Evolutionary conservation across 2,329 filamentous ascomycete species (phyloP), one percentile per base, ranked within the genome.

Genomic region (Monosporascus sp.): DNA sequence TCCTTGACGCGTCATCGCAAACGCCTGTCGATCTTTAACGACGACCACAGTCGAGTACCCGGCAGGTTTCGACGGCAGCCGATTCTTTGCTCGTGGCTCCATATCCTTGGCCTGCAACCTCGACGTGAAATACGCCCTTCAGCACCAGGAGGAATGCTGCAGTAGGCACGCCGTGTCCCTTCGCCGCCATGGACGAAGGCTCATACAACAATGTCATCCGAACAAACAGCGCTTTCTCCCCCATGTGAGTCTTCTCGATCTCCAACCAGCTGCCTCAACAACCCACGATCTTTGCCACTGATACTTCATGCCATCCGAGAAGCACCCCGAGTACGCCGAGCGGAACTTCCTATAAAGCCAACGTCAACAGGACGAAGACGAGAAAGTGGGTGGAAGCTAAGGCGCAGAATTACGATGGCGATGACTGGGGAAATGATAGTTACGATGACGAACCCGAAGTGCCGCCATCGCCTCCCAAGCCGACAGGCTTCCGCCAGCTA

Each of bases 301-400:
- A 61, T 57, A 20, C 22, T 6, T 44, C 24, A 35, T 49, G 31
- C 37, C 24, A 17, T 47, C 20, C 37, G 18, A 9, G 28, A 28
- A 65, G 63, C 55, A 54, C 61, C 17, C 59, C 63, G 9, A 52
- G 58, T 38, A 59, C 60, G 8, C 54, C 62, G 3, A 54, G 37
- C 48, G 43, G 50, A 41, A 48, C 51, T 38, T 50, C 71, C 26
- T 96, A 92, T 73, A 88, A 89, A 68, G 84, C 91, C 50, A 95
- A 96, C 69, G 86, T 97, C 48, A 93, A 89, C 72, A 86, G 93
- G 57, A 82, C 85, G 52, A 96, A 96, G 74, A 97, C 92, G 52
- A 89, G 87, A 72, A 96, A 96, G 81, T 97, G 93, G 93, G 87
- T 93, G 38, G 88, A 96, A 65, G 93, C 93, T 37, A 93, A 92